Base-by-base conservation (phyloP, 179 eudicot species). In the Silene noctiflora region DNA sequence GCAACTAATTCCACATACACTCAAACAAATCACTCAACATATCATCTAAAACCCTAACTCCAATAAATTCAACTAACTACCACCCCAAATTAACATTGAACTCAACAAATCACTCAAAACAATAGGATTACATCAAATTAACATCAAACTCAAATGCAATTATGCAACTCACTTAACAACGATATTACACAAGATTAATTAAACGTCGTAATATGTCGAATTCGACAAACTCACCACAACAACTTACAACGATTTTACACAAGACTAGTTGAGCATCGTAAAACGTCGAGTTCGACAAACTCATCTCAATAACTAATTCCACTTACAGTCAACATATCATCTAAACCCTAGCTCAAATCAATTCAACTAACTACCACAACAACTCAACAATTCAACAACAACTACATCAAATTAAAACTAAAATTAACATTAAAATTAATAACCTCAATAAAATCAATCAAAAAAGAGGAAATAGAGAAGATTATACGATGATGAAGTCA, bases 401-500 rank as follows among this genome's bases (percentile, higher is more conserved):
- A 9, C 14, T 24, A 24, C 55, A 13, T 21, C n/a, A 17, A 75
- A 11, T 61, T 1, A 8, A 5, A 44, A 11, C 6, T 10, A 7
- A 44, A 69, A 48, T 53, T 6, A 27, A 27, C 22, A 14, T 39
- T 35, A 35, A 35, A 35, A 33, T 33, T 33, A 33, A 4, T 12
- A 53, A 24, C 11, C 24, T 7, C 20, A 77, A 1, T 13, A 21
- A 35, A 64, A 19, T 16, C 16, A 78, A 33, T 5, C 3, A 60
- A 33, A 21, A 69, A 35, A 51, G 17, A 73, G 27, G 20, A 16
- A 17, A 46, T 22, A 44, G 69, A 35, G 61, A 69, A 75, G 58
- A 66, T 87, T 92, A 81, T 29, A 95, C 99, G 59, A 85, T 86
- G 25, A 91, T 80, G 73, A 95, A 91, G 25, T 93, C 97, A 2